Percentiles rank a stretch among this genome's conserved stretches.
Conservation (phyloP, 2,329 filamentous ascomycete species). For the Aspergillus sp. region DNA sequence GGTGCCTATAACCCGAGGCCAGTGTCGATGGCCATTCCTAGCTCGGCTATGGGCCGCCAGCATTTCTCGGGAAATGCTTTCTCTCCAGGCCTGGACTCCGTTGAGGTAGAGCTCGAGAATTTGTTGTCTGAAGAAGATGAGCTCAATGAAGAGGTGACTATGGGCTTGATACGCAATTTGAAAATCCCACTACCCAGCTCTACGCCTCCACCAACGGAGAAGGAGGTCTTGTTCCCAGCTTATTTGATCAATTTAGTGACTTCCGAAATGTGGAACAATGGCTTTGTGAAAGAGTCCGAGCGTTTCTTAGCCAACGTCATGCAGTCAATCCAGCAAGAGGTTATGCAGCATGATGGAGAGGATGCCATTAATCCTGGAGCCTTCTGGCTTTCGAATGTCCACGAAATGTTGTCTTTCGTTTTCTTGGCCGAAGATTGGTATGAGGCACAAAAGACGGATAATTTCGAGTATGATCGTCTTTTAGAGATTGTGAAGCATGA, state of each 20-base stretch:
- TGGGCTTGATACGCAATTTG: conserved; percentile 92
- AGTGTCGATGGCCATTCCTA: conserved; percentile 86
- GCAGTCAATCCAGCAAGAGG: conserved; percentile 99
- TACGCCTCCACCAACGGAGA: conserved; percentile 89
- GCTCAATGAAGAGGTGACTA: conserved; percentile 93
- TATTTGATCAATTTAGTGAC: conserved; percentile 99
- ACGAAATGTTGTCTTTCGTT: conserved; percentile 99
- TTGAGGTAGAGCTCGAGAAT: conserved; percentile 92
- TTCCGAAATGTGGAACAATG: conserved; percentile 99
- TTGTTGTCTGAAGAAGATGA: conserved; percentile 93
- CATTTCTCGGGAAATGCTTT: conserved; percentile 75
- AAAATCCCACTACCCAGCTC: conserved; percentile 91
- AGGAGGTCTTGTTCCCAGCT: conserved; percentile 97
- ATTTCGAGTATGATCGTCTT: conserved; percentile 96
- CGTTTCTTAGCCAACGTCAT: conserved; percentile 98
- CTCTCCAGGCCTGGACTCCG: conserved; percentile 78
- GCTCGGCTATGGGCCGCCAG: conserved; percentile 59
- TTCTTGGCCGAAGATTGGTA: conserved; percentile 99
- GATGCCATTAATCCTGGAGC: conserved; percentile 95
- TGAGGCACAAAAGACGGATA: conserved; percentile 97
- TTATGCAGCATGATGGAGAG: conserved; percentile 98
- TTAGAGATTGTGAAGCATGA: conserved; percentile 99
- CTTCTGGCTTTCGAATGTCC: conserved; percentile 98
- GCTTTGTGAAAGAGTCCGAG: conserved; percentile 98
- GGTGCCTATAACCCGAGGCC: conserved; percentile 90